Conservation (phyloP, 345 rosid species). For the Hibiscus syriacus region DNA sequence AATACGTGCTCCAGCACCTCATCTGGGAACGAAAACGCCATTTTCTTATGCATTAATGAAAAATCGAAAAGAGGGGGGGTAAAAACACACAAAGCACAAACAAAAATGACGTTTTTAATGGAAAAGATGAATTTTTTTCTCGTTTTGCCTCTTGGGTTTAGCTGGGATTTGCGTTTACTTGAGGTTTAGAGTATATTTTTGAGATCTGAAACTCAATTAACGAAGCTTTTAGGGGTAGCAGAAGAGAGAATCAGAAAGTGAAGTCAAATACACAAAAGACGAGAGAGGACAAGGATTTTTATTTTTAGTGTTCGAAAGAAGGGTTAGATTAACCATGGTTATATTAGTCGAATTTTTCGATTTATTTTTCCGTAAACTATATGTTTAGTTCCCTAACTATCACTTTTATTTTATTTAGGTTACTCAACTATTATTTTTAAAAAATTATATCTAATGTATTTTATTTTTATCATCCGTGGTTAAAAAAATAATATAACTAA, state of each 20-base stretch:
- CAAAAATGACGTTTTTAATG: not conserved
- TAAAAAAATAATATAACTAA: no score
- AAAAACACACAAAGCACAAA: not conserved
- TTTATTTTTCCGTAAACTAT: no score
- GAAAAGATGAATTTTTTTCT: not conserved
- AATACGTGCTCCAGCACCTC: conserved; percentile 83
- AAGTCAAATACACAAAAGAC: not conserved
- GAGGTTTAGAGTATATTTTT: not conserved
- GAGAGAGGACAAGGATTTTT: conserved; percentile 23
- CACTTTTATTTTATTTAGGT: no score
- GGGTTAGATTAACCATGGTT: conserved; percentile 41
- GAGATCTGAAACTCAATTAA: conserved; percentile 52
- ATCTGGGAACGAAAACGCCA: conserved; percentile 64
- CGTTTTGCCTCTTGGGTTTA: not conserved
- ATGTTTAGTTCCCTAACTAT: no score
- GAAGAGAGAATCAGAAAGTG: conserved; percentile 6
- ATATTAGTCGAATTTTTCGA: conserved; percentile 1
- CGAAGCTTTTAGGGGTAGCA: conserved; percentile 19
- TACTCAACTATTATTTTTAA: no score
- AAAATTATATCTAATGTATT: no score
- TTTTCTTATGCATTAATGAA: conserved; percentile 27
- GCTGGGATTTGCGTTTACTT: not conserved
- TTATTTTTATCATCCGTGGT: no score
- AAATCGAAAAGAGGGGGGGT: not conserved
- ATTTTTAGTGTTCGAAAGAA: conserved; percentile 9